Conservation (phyloP, 768 basidiomycete species). For the Auriscalpium microsporum region DNA sequence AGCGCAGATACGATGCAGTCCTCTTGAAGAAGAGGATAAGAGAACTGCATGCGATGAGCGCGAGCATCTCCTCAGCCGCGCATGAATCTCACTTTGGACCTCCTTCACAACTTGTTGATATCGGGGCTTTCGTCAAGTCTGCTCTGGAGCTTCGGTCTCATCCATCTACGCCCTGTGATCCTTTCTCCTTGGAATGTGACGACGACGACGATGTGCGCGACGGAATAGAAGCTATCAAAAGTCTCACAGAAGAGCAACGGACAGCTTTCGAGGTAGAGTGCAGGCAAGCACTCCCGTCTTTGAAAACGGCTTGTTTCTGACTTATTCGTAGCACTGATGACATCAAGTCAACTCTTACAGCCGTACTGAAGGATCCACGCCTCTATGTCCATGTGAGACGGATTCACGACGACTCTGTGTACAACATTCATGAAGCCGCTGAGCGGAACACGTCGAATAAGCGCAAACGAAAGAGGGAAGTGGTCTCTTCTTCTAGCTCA, state of each 20-base stretch:
- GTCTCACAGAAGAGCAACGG: conserved; percentile 1
- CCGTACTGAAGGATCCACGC: conserved; percentile 45
- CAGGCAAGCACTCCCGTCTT: conserved; percentile 20
- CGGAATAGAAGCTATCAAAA: background rate
- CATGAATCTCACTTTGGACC: conserved; percentile 17
- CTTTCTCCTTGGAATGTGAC: conserved; percentile 1
- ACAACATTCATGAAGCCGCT: conserved; percentile 26
- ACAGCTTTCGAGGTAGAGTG: conserved; percentile 25
- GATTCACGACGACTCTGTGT: conserved; percentile 42
- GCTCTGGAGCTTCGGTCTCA: conserved; percentile 4
- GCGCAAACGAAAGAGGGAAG: conserved; percentile 30
- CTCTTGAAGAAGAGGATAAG: background rate
- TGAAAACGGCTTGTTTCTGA: conserved; percentile 2
- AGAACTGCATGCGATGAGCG: background rate
- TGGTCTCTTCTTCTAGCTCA: conserved; percentile 26
- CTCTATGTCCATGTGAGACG: conserved; percentile 49
- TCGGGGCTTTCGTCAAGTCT: conserved; percentile 21
- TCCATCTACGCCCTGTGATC: conserved; percentile 1
- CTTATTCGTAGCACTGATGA: conserved; percentile 39
- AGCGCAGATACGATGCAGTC: too few species aligned
- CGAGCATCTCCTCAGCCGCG: background rate
- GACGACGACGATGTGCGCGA: background rate
- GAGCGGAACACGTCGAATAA: conserved; percentile 22
- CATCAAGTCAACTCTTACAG: conserved; percentile 34
- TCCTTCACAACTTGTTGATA: conserved; percentile 22